Conservation (phyloP, 768 basidiomycete genomes). For the Lactarius sp. region DNA sequence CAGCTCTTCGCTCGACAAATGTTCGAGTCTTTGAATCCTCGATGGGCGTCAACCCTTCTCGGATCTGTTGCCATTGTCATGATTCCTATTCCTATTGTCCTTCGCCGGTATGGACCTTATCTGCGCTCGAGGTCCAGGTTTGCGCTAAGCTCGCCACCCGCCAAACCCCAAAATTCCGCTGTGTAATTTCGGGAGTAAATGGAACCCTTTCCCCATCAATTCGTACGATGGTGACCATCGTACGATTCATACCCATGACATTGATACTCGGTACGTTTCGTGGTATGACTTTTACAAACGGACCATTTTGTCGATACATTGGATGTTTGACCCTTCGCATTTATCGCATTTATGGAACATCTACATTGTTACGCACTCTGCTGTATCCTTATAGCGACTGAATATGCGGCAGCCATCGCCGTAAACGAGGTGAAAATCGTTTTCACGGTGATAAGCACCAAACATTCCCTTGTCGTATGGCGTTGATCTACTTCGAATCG, state of each 20-base stretch:
- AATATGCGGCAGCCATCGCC: too few species aligned
- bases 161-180: constrained; percentile 4
- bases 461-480: too few species aligned
- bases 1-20: constrained; percentile 52
- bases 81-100: constrained; percentile 39
- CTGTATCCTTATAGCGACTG: too few species aligned
- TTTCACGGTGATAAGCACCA: too few species aligned
- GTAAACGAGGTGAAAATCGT: too few species aligned
- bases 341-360: neutral
- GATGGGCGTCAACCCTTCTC: constrained; percentile 56
- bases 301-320: too few species aligned
- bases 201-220: neutral
- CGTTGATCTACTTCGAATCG: too few species aligned
- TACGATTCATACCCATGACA: neutral
- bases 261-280: neutral
- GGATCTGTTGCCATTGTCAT: constrained; percentile 48
- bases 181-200: neutral
- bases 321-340: neutral
- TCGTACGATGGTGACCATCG: neutral
- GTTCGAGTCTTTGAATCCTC: constrained; percentile 45
- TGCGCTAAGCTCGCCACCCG: constrained; percentile 3
- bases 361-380: neutral
- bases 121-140: constrained; percentile 23
- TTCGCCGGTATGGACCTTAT: constrained; percentile 26
- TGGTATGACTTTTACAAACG: neutral